Base-by-base conservation (phyloP, 1,139 yeast species). In the Saccharomyces hybrid region DNA sequence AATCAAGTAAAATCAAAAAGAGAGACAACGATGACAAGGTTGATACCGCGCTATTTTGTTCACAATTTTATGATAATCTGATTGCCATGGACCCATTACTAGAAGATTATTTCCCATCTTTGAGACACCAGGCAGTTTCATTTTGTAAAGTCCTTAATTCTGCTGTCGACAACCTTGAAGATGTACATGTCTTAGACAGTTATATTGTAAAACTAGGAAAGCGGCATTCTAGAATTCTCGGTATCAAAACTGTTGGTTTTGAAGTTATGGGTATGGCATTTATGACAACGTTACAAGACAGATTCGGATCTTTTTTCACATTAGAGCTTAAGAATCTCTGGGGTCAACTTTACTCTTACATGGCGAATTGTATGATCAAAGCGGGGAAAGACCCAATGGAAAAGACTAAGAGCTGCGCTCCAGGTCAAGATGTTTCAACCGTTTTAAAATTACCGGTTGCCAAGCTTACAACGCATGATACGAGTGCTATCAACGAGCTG, bases 261-360 rank as follows among this genome's bases (percentile, higher is more conserved):
- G 88, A 86, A 67, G 71, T 84, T 49, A 85, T 88, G 85, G 96
- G 96, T 1, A 82, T 82, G 58, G 95, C 95, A 0, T 74, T 88
- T 53, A 75, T 88, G 55, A 80, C 80, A 60, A 88, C 96, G 0
- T 82, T 88, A 63, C 80, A 81, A 62, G 93, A 87, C 68, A 72
- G 95, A 62, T 84, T 78, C 52, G 79, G 80, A 6, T 70, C 71
- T 13, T 70, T 71, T 46, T 76, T 80, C 53, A 74, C 82, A 38
- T 65, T 78, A 13, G 81, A 78, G 57, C 69, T 79, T 41, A 80
- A 75, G 57, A 78, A 83, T 57, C 81, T 86, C 54, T 88, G 96
- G 96, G 83, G 86, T 60, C 83, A 86, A 57, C 66, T 74, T 25
- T 76, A 73, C 66, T 67, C 76, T 25, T 77, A 72, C 58, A 64